Conservation (phyloP, 306 rosid genomes). For the Trifolium repens region DNA sequence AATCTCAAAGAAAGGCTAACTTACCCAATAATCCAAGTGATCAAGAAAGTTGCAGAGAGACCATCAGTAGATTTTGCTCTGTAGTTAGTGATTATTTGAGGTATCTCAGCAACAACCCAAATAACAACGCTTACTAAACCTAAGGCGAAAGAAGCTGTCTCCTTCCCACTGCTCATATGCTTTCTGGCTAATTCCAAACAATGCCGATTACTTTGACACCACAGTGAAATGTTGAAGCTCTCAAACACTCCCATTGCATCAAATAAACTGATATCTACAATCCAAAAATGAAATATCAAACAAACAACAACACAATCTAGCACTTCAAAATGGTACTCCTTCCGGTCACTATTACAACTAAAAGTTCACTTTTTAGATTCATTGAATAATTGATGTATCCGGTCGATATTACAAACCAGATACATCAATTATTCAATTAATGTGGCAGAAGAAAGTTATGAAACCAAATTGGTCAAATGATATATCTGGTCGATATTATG, state of each 20-base stretch:
- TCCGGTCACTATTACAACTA: no score
- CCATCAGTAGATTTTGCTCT: constrained; percentile 72
- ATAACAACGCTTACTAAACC: constrained; percentile 66
- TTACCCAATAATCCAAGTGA: constrained; percentile 84
- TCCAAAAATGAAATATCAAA: constrained; percentile 21
- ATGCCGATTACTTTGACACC: constrained; percentile 28
- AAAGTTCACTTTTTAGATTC: no score
- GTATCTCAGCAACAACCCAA: constrained; percentile 90
- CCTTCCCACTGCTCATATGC: constrained; percentile 49
- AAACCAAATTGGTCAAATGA: constrained; percentile 8
- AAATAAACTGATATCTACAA: constrained; percentile 30
- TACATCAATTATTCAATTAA: no score
- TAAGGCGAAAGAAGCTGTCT: constrained; percentile 61
- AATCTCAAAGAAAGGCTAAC: background rate
- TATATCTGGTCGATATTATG: no score
- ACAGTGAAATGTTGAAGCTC: constrained; percentile 35
- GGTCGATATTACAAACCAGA: no score
- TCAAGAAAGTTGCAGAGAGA: constrained; percentile 73
- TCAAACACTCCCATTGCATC: constrained; percentile 45
- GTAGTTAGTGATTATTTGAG: constrained; percentile 78
- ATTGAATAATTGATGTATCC: no score
- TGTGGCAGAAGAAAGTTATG: constrained; percentile 16
- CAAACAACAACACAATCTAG: constrained; percentile 11
- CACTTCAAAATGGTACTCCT: background rate
- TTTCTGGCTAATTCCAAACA: constrained; percentile 56